Evolutionary conservation across 495 filamentous ascomycete species (phyloP), one percentile per base, ranked within the genome.

Genomic region (Xeromyces bisporus): DNA sequence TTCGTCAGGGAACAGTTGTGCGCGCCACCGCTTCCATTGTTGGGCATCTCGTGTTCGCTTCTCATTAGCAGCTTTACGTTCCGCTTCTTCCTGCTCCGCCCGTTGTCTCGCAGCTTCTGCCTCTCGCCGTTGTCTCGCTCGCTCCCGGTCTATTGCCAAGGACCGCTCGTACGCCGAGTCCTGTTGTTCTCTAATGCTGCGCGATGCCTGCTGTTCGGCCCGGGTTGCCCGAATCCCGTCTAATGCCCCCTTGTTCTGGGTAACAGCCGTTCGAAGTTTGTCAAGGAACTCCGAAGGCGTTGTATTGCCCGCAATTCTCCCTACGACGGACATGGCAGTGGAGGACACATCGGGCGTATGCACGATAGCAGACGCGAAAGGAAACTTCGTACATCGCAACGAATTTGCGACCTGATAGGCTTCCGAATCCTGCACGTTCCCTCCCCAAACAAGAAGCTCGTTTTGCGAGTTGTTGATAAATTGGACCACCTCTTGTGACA

Each of bases 161-260:
- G 80, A 89, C 35, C 82, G 67, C 53, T 97, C 87, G 46, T 96
- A 97, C 2, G 89, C 89, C 2, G 70, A 75, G 47, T 93, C 81
- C 38, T 96, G 91, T 46, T 89, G 69, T 32, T 77, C 68, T 3
- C 84, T 73, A 14, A 97, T 51, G 39, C 62, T 79, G 17, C 89
- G 67, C 12, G 76, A 71, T 6, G 78, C 71, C 39, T 85, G 72
- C 41, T 91, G 82, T 28, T 80, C 77, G 13, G 65, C 64, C n/a
- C 84, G 62, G 29, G 75, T 65, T 0, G 71, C 64, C 12, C 83
- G 68, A 15, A 78, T 70, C 14, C 68, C 64, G 21, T 71, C 68
- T 0, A 97, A 57, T 14, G 78, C 67, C 7, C 73, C 71, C 11
- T 65, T 62, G 41, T 91, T 75, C 31, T 76, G 71, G 11, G 67